These are phyloP conservation scores for Coleophoma eucalyptorum DNA, from an alignment of 2,329 filamentous ascomycete genomes.

Conservation along the genomic window DNA sequence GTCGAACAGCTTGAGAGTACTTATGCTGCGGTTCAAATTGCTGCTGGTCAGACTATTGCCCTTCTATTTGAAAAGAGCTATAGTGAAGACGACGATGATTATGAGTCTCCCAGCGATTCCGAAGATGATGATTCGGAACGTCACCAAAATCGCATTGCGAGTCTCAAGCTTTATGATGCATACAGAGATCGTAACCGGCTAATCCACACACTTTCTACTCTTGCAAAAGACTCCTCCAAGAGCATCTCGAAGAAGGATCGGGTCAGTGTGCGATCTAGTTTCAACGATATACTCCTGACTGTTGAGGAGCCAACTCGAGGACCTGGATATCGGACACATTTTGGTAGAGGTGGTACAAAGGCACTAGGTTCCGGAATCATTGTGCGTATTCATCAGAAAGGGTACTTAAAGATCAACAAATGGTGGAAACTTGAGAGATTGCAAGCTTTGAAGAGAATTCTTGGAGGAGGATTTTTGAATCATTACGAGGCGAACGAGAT, in stretches of 20 bases:
- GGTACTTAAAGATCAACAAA: slow-evolving; percentile 61
- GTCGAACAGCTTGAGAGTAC: slow-evolving; percentile 66
- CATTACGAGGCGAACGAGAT: slow-evolving; percentile 61
- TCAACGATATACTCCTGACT: slow-evolving; percentile 61
- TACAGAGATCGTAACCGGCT: slow-evolving; percentile 62
- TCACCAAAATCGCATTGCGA: slow-evolving; percentile 30
- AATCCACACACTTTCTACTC: slow-evolving; percentile 51
- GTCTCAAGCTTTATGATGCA: slow-evolving; percentile 62
- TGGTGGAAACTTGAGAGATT: slow-evolving; percentile 72
- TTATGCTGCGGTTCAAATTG: slow-evolving; percentile 60
- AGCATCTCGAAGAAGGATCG: slow-evolving; percentile 63
- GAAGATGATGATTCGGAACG: slow-evolving; percentile 28
- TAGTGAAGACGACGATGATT: slow-evolving; percentile 39
- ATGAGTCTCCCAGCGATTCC: slow-evolving; percentile 38
- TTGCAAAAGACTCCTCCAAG: slow-evolving; percentile 57
- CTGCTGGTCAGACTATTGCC: slow-evolving; percentile 69
- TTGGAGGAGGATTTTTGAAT: slow-evolving; percentile 58
- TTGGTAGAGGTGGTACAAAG: slow-evolving; percentile 54
- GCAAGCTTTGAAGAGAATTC: slow-evolving; percentile 54
- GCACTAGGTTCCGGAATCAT: slow-evolving; percentile 59
- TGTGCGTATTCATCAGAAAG: slow-evolving; percentile 54
- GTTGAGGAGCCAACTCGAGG: slow-evolving; percentile 64
- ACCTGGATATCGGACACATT: slow-evolving; percentile 61
- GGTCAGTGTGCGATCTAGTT: slow-evolving; percentile 62
- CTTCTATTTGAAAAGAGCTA: slow-evolving; percentile 64